phyloP scores from a whole-genome alignment of 768 basidiomycete species.

The Solioccasus polychromus region DNA sequence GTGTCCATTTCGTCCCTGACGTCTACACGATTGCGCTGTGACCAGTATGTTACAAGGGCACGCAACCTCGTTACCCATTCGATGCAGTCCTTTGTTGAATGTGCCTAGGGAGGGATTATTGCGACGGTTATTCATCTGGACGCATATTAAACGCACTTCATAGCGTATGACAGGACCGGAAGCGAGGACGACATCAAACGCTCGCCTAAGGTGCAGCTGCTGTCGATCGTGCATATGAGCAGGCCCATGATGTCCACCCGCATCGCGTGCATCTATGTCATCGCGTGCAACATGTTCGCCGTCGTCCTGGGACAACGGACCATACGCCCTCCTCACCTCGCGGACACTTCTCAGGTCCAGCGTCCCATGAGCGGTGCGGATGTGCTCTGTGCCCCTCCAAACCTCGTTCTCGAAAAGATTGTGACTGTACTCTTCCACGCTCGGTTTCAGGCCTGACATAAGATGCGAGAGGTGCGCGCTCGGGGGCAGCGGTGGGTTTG shows the following conservation, averaged over 20 bases:
- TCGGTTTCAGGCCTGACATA: constrained; percentile 27
- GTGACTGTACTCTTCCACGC: constrained; percentile 29
- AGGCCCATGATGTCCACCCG: constrained; percentile 59
- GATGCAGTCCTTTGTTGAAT: constrained; percentile 60
- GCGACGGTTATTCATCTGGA: not conserved
- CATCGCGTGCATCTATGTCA: constrained; percentile 55
- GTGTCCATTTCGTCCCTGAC: constrained; percentile 80
- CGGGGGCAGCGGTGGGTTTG: constrained; percentile 71
- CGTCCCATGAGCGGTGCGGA: constrained; percentile 62
- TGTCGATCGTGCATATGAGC: constrained; percentile 40
- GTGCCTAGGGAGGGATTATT: constrained; percentile 42
- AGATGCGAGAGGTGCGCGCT: constrained; percentile 39
- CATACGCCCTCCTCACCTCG: constrained; percentile 55
- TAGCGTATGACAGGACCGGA: constrained; percentile 70
- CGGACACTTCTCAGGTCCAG: constrained; percentile 71
- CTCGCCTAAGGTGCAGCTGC: constrained; percentile 54
- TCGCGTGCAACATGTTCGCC: constrained; percentile 28
- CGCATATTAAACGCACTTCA: constrained; percentile 58
- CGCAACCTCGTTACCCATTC: constrained; percentile 86
- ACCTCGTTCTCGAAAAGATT: constrained; percentile 50
- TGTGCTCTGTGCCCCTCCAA: constrained; percentile 59
- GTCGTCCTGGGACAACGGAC: constrained; percentile 25
- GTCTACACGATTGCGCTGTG: constrained; percentile 67
- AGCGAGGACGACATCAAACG: constrained; percentile 73
- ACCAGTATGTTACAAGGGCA: constrained; percentile 77